Base-by-base conservation (phyloP, 495 filamentous ascomycete species). In the Neurospora terricola region DNA sequence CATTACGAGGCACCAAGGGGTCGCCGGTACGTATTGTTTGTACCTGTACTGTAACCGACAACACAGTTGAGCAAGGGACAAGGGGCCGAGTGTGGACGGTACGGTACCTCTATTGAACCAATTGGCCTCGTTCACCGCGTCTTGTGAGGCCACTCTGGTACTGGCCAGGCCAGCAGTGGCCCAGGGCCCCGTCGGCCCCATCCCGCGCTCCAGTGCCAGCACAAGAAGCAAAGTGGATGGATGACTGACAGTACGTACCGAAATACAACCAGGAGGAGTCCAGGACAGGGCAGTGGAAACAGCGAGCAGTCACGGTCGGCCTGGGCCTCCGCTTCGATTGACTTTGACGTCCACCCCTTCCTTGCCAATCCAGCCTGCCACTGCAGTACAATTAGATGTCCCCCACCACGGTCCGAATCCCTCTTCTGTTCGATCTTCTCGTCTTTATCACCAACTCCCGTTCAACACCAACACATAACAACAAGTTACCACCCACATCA, bases 391-490 rank as follows among this genome's bases (percentile, higher is more conserved):
- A 78, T 76, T 79, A 79, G 77, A 80, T 66, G 72, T 78, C 78
- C 78, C 79, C 79, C 79, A 80, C 78, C 77, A 78, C 76, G 75
- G 48, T 75, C 74, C 59, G 70, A 72, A 72, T 78, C 70, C 75
- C 54, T 73, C 72, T 72, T 71, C 73, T 62, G 54, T 66, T 66
- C 54, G 54, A 70, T 69, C 62, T 48, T 72, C 74, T 70, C 62
- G 69, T 68, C 73, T 69, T 71, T 73, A 76, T 62, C 40, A 76
- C 74, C 74, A 59, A 74, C 72, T 42, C 42, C 71, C 38, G 38
- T 66, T 73, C 75, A 38, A 48, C 71, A 72, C 54, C 62, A 36
- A 45, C 38, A 68, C 68, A 70, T 45, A 71, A 70, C 36, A 70
- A 12, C 42, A 72, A 39, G 18, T 71, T 27, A 39, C 36, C 69